These are phyloP conservation scores for Anthracocystis setariae DNA, from an alignment of 1,284 basidiomycete genomes.

Conservation along the genomic window DNA sequence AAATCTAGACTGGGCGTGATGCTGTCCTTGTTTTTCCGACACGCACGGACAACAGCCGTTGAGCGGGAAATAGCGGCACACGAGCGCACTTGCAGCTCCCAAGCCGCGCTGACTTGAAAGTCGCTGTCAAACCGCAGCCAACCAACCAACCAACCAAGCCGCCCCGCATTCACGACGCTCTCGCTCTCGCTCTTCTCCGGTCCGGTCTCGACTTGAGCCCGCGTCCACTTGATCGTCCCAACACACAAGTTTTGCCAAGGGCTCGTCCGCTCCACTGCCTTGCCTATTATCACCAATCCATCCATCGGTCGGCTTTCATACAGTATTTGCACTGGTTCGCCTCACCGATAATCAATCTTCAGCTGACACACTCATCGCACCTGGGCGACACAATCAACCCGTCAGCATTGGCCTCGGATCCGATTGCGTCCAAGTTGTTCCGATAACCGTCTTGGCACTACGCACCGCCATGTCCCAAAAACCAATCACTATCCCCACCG, in stretches of 20 bases:
- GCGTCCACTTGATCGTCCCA: conserved; percentile 3
- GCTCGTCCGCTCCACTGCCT: neutral
- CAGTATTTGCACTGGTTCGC: too few relatives aligned
- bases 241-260: neutral
- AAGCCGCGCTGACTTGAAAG: conserved; percentile 5
- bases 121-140: neutral
- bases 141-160: neutral
- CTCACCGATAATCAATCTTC: too few relatives aligned
- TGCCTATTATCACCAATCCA: neutral
- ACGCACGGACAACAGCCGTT: conserved; percentile 23
- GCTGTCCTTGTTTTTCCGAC: conserved; percentile 23
- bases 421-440: too few relatives aligned
- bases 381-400: neutral
- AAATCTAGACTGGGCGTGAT: conserved; percentile 1
- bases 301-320: neutral
- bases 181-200: conserved; percentile 37
- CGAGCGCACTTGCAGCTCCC: conserved; percentile 7
- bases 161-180: conserved; percentile 13
- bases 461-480: conserved; percentile 26
- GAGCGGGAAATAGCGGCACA: conserved; percentile 12
- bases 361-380: neutral
- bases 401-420: neutral
- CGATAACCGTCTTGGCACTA: too few relatives aligned
- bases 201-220: conserved; percentile 10
- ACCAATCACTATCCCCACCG: conserved; percentile 19